These are phyloP conservation scores for Dispira parvispora DNA, from an alignment of 192 early-diverging fungal genomes.

Conservation along the genomic window DNA sequence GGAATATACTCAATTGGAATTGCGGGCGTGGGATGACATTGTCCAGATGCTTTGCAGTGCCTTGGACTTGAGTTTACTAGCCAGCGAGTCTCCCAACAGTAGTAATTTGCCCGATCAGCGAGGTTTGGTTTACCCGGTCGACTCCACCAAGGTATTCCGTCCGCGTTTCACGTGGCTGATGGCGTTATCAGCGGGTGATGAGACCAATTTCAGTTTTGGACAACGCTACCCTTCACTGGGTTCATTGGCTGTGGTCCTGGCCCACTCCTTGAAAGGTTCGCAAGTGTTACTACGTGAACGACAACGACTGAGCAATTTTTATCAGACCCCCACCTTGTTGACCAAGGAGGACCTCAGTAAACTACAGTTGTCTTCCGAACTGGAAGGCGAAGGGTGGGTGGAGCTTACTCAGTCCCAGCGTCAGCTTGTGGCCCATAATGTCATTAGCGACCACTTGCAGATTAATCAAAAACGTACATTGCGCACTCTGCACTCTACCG, in stretches of 20 bases:
- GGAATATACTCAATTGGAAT: background rate
- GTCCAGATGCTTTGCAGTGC: background rate
- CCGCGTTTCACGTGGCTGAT: background rate
- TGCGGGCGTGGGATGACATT: background rate
- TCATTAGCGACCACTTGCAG: conserved; percentile 21
- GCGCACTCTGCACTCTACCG: conserved; percentile 29
- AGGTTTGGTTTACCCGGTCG: background rate
- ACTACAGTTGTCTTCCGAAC: background rate
- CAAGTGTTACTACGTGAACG: background rate
- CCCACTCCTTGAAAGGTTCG: background rate
- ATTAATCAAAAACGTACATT: conserved; percentile 19
- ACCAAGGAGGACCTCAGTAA: background rate
- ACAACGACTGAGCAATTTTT: background rate
- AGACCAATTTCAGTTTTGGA: background rate
- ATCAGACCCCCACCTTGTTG: background rate
- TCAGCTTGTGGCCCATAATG: conserved; percentile 20
- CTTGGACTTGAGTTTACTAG: background rate
- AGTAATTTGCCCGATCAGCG: too few species aligned
- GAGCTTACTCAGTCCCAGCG: conserved; percentile 23
- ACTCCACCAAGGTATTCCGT: background rate
- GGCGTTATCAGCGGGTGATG: background rate
- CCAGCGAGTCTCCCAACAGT: too few species aligned
- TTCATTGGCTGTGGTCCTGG: background rate
- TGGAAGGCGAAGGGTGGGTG: conserved; percentile 3
- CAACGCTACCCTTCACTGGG: background rate